These are phyloP conservation scores for Aquilaria sinensis DNA, from an alignment of 345 rosid species.

Conservation along the genomic window DNA sequence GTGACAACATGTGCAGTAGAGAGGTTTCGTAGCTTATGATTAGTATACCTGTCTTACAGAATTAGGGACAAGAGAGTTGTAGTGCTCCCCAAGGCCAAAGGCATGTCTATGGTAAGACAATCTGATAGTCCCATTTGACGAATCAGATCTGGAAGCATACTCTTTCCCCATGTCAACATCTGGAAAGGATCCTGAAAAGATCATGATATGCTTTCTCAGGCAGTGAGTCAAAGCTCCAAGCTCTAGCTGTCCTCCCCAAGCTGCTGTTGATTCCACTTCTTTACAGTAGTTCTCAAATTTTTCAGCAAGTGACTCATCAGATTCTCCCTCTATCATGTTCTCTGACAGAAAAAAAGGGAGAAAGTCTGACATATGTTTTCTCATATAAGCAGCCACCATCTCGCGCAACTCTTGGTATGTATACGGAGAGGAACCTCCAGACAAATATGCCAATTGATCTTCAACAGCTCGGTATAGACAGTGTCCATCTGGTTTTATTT, in stretches of 20 bases:
- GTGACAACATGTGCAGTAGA: conserved; percentile 1
- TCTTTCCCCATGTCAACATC: conserved; percentile 80
- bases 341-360: conserved; percentile 39
- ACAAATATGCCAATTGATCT: conserved; percentile 55
- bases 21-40: neutral
- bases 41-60: conserved; percentile 5
- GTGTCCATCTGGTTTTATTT: conserved; percentile 90
- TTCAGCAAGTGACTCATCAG: conserved; percentile 26
- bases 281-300: conserved; percentile 52
- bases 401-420: conserved; percentile 60
- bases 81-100: conserved; percentile 18
- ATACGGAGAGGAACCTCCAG: conserved; percentile 64
- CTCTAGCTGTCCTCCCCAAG: conserved; percentile 73
- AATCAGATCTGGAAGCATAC: conserved; percentile 26
- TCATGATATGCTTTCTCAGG: conserved; percentile 42
- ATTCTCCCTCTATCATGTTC: conserved; percentile 24
- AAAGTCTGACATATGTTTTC: conserved; percentile 36
- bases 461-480: conserved; percentile 95
- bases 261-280: conserved; percentile 61
- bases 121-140: conserved; percentile 21
- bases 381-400: conserved; percentile 83
- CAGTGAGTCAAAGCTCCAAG: conserved; percentile 60
- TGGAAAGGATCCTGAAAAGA: conserved; percentile 59
- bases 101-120: conserved; percentile 65
- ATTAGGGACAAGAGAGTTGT: conserved; percentile 45